These are phyloP conservation scores for Saturnispora kantuleensis DNA, from an alignment of 805 yeast genomes.

Conservation along the genomic window DNA sequence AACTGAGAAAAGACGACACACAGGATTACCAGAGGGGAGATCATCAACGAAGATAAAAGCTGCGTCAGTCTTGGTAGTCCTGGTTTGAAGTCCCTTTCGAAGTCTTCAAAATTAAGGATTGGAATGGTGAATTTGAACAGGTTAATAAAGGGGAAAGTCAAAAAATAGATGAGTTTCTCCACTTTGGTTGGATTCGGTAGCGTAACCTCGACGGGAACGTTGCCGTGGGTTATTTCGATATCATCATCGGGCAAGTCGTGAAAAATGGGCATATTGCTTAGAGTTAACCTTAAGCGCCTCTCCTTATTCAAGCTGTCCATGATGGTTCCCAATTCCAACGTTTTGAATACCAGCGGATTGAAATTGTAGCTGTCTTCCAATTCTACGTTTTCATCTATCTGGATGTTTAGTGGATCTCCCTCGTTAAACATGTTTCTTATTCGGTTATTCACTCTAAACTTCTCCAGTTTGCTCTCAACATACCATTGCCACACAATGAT, in stretches of 20 bases:
- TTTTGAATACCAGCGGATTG: conserved; percentile 22
- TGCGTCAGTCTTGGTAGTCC: conserved; percentile 13
- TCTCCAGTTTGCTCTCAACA: conserved; percentile 11
- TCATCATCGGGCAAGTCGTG: conserved; percentile 11
- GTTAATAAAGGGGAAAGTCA: conserved; percentile 15
- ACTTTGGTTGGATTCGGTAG: background rate
- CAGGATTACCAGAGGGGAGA: conserved; percentile 17
- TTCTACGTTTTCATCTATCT: conserved; percentile 17
- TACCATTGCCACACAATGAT: conserved; percentile 34
- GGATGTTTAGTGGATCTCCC: conserved; percentile 13
- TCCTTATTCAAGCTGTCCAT: conserved; percentile 18
- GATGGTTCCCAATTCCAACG: conserved; percentile 22
- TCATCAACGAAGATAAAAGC: conserved; percentile 14
- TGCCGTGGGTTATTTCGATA: background rate
- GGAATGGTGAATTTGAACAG: conserved; percentile 20
- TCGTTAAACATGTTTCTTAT: conserved; percentile 24
- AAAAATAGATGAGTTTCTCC: conserved; percentile 9
- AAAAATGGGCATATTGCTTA: conserved; percentile 8
- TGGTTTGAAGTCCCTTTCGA: conserved; percentile 16
- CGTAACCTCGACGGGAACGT: conserved; percentile 7
- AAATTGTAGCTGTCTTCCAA: conserved; percentile 23
- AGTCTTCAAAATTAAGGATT: conserved; percentile 15
- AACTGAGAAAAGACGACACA: conserved; percentile 15
- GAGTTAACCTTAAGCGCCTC: conserved; percentile 12
- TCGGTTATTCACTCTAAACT: conserved; percentile 16